Base-by-base conservation (phyloP, 371 early-diverging fungal species). In the Nematocida sp. region DNA sequence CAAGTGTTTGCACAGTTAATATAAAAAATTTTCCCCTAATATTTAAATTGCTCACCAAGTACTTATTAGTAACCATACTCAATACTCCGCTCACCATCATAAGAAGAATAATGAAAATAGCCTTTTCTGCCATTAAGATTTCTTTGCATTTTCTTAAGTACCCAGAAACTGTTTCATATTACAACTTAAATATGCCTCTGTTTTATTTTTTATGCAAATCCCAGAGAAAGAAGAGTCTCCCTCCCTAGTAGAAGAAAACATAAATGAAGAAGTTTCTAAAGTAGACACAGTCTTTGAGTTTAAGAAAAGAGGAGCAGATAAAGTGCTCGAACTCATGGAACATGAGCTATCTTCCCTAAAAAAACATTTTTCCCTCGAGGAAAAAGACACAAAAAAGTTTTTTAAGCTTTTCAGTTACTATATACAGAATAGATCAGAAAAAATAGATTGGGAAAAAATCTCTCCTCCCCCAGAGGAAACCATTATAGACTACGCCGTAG, bases 381-480 rank as follows among this genome's bases (percentile, higher is more conserved):
- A 78, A 23, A 45, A 63, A 33, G 77, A 82, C 26, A 28, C 80
- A 5, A 65, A 76, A 61, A 66, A 81, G 40, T 84, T 82, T 63
- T 78, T 55, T 38, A 49, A 68, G n/a, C 49, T 84, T 13, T 84
- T 77, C 66, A 20, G 63, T 26, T 66, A 82, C 38, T 84, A 77
- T 77, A 42, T 84, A 16, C 57, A 57, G 47, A 69, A 40, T 16
- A 67, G 66, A 51, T 55, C 77, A 47, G 67, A 81, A 35, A 82
- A 79, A 56, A 78, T 84, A 47, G 71, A 61, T 36, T 84, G 84
- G 84, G 66, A 79, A 1, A 56, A 80, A 32, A 82, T 84, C 32
- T 55, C 57, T 36, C 78, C 80, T 1, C 83, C 84, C 9, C 50
- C 63, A 33, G 77, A 78, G 30, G 80, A 77, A 16, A 79, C 68